Evolutionary conservation across 2,329 filamentous ascomycete species (phyloP), one percentile per base, ranked within the genome.

Genomic region (Plenodomus biglobosus): DNA sequence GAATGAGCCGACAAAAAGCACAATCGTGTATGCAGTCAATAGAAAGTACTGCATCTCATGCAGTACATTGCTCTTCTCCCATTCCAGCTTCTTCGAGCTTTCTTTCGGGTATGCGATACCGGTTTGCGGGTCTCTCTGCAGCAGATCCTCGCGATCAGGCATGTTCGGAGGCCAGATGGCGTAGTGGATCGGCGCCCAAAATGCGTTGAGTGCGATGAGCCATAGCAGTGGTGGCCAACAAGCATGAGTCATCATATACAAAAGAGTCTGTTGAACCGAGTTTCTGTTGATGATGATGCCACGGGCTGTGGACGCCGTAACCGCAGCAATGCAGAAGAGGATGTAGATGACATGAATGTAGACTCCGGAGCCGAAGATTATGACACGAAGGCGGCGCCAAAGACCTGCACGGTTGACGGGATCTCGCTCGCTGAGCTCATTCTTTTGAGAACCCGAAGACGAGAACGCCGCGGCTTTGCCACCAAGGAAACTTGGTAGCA

Each of bases 181-280:
- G 27, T 48, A 48, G 19, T 48, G 46, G 3, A 48, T 20, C 21
- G 46, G 46, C 16, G 46, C 46, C 46, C 46, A 48, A 21, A 27
- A 48, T 3, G 40, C 18, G 18, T 37, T 41, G 16, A 48, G 46
- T 36, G 46, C 46, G 27, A 48, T 44, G 1, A 48, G 20, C 46
- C 46, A 48, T n/a, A 48, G 46, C 6, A 48, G 30, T 17, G 46
- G 46, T 17, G 46, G 46, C 46, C 46, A 48, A 35, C 46, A 52
- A 18, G 48, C 47, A 32, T 50, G 47, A 2, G 47, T 50, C 19
- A 50, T 32, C 47, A 50, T 50, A 42, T 32, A 50, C 3, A 50
- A 21, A 2, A 50, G 34, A 15, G 47, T 50, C 38, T 50, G 47
- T 17, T 39, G 38, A 2, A 45, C 32, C 1, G 47, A 50, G 16